phyloP scores from a whole-genome alignment of 1,139 yeast species.

The Kodamaea plutei region DNA sequence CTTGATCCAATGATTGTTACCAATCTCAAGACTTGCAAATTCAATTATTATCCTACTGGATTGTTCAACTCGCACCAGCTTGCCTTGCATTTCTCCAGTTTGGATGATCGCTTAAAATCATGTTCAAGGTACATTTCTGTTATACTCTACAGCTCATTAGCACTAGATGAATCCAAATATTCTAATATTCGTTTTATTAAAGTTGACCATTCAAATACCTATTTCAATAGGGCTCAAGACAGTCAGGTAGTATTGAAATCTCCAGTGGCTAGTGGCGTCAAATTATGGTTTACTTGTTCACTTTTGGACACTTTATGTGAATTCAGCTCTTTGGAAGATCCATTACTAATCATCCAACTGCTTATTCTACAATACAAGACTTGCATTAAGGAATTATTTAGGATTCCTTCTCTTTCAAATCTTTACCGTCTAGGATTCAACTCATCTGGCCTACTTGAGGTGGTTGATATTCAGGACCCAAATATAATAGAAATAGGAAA shows the following conservation, averaged over 20 bases:
- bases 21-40: slow-evolving; percentile 8
- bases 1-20: slow-evolving; percentile 13
- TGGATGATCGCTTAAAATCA: slow-evolving; percentile 1
- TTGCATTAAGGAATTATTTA: not conserved
- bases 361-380: not conserved
- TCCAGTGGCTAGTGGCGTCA: too few species aligned
- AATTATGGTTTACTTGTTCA: not conserved
- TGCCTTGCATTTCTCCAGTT: slow-evolving; percentile 8
- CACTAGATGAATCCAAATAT: too few species aligned
- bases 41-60: slow-evolving; percentile 14
- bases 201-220: too few species aligned
- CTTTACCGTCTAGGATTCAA: not conserved
- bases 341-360: not conserved
- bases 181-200: too few species aligned
- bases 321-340: not conserved
- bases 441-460: not conserved
- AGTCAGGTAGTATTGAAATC: too few species aligned
- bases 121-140: not conserved
- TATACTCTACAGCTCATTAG: too few species aligned
- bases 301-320: not conserved
- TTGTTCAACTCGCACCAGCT: slow-evolving; percentile 11
- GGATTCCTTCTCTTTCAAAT: not conserved
- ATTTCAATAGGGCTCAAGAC: too few species aligned
- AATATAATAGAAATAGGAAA: not conserved
- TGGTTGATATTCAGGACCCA: not conserved